Conservation (phyloP, 768 basidiomycete genomes). For the Chiua virens region DNA sequence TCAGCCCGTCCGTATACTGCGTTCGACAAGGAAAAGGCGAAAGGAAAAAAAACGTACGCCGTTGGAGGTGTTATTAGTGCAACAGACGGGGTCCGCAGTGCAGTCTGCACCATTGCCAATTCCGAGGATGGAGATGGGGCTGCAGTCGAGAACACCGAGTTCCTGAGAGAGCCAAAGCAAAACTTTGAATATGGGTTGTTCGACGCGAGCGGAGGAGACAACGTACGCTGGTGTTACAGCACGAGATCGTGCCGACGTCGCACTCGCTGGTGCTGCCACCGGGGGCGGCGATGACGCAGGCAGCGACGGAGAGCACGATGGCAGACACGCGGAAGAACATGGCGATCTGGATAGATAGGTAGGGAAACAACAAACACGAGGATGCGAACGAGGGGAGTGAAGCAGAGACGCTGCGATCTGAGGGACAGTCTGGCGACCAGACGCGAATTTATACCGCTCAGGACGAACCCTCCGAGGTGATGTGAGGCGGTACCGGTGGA, state of each 20-base stretch:
- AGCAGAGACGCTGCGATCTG: background rate
- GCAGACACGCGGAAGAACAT: slow-evolving; percentile 16
- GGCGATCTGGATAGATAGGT: background rate
- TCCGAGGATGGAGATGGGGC: background rate
- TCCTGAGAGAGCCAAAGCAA: no score
- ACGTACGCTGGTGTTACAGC: slow-evolving; percentile 7
- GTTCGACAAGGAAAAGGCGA: background rate
- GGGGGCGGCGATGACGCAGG: slow-evolving; percentile 6
- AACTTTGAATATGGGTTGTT: no score
- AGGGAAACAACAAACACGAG: background rate
- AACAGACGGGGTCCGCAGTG: slow-evolving; percentile 8
- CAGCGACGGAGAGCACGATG: slow-evolving; percentile 13
- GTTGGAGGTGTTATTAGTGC: background rate
- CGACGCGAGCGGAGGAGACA: background rate
- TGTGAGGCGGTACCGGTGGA: slow-evolving; percentile 3
- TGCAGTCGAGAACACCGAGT: background rate
- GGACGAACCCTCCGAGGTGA: background rate
- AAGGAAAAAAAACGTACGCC: background rate
- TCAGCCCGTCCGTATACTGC: no score
- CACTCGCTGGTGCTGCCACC: slow-evolving; percentile 8
- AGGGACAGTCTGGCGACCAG: background rate
- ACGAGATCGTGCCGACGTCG: slow-evolving; percentile 2
- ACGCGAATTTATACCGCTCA: slow-evolving; percentile 15
- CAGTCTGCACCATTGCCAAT: background rate
- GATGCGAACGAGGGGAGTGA: background rate